phyloP scores from a whole-genome alignment of 1,139 yeast species.

The Zygoascus hellenicus region DNA sequence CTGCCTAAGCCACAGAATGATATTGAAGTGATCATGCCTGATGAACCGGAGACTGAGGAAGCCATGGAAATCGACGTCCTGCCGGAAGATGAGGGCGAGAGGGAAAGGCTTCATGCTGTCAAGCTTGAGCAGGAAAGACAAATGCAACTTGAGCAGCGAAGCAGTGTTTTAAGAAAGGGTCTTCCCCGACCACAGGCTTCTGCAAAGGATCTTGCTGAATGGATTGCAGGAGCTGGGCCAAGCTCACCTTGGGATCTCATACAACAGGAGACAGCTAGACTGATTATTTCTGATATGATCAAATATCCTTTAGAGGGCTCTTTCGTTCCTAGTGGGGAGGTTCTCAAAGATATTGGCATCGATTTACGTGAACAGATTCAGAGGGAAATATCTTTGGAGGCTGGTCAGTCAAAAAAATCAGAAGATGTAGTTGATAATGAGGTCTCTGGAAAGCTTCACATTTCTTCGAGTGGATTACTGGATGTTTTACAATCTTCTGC shows the following conservation, averaged over 20 bases:
- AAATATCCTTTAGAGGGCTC: conserved; percentile 31
- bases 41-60: conserved; percentile 20
- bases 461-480: not conserved
- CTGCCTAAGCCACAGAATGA: conserved; percentile 56
- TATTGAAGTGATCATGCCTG: conserved; percentile 45
- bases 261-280: conserved; percentile 35
- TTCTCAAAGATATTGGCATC: conserved; percentile 42
- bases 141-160: conserved; percentile 35
- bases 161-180: conserved; percentile 47
- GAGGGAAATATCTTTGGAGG: conserved; percentile 33
- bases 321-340: conserved; percentile 13
- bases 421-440: not conserved
- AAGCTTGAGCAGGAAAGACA: conserved; percentile 26
- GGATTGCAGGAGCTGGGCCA: conserved; percentile 8
- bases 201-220: not conserved
- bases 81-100: conserved; percentile 37
- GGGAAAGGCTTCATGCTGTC: conserved; percentile 26
- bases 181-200: conserved; percentile 46
- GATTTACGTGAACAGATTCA: conserved; percentile 31
- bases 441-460: not conserved
- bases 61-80: conserved; percentile 15
- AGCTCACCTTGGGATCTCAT: conserved; percentile 25
- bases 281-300: conserved; percentile 47
- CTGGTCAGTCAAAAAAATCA: not conserved
- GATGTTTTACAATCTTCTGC: conserved; percentile 26